A percentile compares a stretch with the other conserved stretches of the same genome.
phyloP scores from a whole-genome alignment of 805 yeast genomes.

The Wickerhamomyces queroliae region DNA sequence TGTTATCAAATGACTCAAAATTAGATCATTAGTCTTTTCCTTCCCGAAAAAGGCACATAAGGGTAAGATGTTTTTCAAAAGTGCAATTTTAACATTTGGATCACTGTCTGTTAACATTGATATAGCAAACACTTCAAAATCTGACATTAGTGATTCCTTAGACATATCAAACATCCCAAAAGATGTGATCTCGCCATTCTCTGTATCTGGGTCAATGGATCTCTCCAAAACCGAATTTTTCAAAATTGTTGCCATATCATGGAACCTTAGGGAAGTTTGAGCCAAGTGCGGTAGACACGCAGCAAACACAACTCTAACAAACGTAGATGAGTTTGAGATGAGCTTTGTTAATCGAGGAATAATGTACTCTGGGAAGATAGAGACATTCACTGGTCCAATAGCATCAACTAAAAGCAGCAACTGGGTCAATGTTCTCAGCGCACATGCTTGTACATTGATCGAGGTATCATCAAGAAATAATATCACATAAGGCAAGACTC shows the following conservation, averaged over 20 bases:
- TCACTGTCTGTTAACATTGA: slow-evolving; percentile 65
- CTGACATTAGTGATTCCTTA: slow-evolving; percentile 39
- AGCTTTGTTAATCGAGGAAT: slow-evolving; percentile 59
- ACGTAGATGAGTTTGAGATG: slow-evolving; percentile 31
- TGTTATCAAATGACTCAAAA: slow-evolving; percentile 86
- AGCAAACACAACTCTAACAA: slow-evolving; percentile 66
- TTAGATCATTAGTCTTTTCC: slow-evolving; percentile 82
- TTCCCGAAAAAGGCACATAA: slow-evolving; percentile 80
- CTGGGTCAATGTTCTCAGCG: slow-evolving; percentile 62
- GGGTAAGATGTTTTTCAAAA: slow-evolving; percentile 67
- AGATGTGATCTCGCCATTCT: slow-evolving; percentile 29
- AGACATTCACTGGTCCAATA: slow-evolving; percentile 69
- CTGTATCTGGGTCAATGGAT: slow-evolving; percentile 40
- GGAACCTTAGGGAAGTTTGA: slow-evolving; percentile 52
- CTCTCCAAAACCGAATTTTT: slow-evolving; percentile 29
- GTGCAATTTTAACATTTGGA: slow-evolving; percentile 59
- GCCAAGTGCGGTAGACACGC: slow-evolving; percentile 71
- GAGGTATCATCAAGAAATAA: slow-evolving; percentile 65
- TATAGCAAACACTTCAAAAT: slow-evolving; percentile 62
- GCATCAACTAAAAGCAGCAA: slow-evolving; percentile 56
- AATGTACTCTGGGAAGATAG: slow-evolving; percentile 76
- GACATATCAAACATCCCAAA: slow-evolving; percentile 30
- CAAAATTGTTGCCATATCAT: slow-evolving; percentile 52
- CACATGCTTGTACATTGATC: slow-evolving; percentile 58
- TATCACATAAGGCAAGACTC: slow-evolving; percentile 77